Evolutionary conservation across 2,329 filamentous ascomycete species (phyloP), one percentile per base, ranked within the genome.

Genomic region (Talaromyces piceae): DNA sequence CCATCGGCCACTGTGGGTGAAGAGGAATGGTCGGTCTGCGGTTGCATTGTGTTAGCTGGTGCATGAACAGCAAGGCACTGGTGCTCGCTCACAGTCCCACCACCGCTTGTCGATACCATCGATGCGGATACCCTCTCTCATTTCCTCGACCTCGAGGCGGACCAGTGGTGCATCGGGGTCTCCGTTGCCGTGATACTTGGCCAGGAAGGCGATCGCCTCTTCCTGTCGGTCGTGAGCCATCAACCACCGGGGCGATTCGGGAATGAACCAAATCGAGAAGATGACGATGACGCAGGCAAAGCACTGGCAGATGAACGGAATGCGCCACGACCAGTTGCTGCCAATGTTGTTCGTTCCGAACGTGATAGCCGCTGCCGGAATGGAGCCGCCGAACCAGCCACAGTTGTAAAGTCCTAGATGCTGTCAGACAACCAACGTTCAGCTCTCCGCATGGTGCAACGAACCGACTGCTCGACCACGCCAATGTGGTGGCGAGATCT

Each of bases 251-350:
- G 83, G 83, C 0, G 80, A 83, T 56, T 87, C 84, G 0, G 83
- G 84, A 60, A 87, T 81, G 65, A 84, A 80, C 74, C 79, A 81
- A 26, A 84, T 76, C 8, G 74, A 62, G 1, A 58, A 56, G 50
- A 85, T 69, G 1, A 86, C 72, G 1, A 78, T 50, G 2, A 84
- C 53, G 0, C 84, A 75, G 0, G 81, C 81, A 0, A 83, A 65
- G 44, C 84, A 84, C 59, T 87, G 83, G 61, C 83, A 82, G 0
- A 82, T 81, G 45, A 86, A 77, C 0, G 82, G 82, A 53, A 86
- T 83, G 2, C 82, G 71, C 81, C 82, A 85, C 5, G 73, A 67
- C 59, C 68, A 76, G 63, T 76, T 60, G 61, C 55, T 75, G 31
- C 65, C 48, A 50, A 78, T 75, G 56, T 72, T 58, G 43, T 66